These are phyloP conservation scores for Sordariomycetes sp. DNA, from an alignment of 2,329 filamentous ascomycete species.

Conservation along the genomic window DNA sequence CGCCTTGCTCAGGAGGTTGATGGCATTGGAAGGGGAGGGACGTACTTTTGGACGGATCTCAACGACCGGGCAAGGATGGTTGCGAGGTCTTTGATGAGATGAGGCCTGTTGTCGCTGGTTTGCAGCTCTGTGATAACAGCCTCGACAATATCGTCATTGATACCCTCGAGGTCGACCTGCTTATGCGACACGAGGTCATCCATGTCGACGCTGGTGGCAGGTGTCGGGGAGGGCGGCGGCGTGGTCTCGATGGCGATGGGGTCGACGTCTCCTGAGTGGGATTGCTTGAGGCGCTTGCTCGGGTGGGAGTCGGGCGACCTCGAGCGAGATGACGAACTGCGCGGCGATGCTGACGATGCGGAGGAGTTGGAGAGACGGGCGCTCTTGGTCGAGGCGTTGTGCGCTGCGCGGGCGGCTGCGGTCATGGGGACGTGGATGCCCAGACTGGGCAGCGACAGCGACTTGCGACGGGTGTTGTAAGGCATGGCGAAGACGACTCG, in stretches of 20 bases:
- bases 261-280: constrained; percentile 57
- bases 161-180: constrained; percentile 59
- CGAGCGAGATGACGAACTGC: constrained; percentile 18
- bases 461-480: constrained; percentile 96
- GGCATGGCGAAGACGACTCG: constrained; percentile 48
- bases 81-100: constrained; percentile 89
- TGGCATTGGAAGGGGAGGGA: constrained; percentile 13
- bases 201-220: constrained; percentile 17
- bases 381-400: constrained; percentile 32
- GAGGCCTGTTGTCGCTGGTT: constrained; percentile 82
- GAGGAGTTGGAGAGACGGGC: constrained; percentile 19
- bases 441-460: constrained; percentile 81
- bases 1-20: constrained; percentile 5
- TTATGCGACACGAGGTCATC: constrained; percentile 10
- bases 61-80: constrained; percentile 67
- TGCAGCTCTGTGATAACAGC: constrained; percentile 82
- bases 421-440: constrained; percentile 78
- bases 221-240: constrained; percentile 39
- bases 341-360: constrained; percentile 18
- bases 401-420: constrained; percentile 48
- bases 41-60: constrained; percentile 85
- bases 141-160: constrained; percentile 93
- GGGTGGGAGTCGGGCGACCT: constrained; percentile 27
- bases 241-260: constrained; percentile 72
- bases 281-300: constrained; percentile 68